Conservation (phyloP, 139 green algal genomes). For the Auxenochlorella pyrenoidosa region DNA sequence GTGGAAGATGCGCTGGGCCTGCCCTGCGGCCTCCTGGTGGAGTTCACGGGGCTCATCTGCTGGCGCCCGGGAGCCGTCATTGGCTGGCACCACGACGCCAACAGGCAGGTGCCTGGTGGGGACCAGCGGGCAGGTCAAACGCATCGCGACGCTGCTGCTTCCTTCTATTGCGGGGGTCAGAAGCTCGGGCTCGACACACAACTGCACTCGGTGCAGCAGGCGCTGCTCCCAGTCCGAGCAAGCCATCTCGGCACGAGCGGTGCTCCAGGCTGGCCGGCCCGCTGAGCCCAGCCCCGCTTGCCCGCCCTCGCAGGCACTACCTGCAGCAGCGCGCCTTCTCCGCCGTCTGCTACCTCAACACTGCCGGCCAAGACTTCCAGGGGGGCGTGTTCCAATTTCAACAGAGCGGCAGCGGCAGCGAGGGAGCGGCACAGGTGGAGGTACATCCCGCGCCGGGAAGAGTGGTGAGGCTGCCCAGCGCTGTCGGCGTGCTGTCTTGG, state of each 20-base stretch:
- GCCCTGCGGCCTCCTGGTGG: conserved; percentile 30
- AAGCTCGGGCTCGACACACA: not conserved
- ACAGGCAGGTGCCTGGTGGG: conserved; percentile 31
- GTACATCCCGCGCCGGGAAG: conserved; percentile 4
- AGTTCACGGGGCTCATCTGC: conserved; percentile 50
- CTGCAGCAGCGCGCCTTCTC: conserved; percentile 33
- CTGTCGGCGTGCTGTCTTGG: not conserved
- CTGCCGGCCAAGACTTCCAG: conserved; percentile 3
- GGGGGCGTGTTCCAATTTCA: conserved; percentile 39
- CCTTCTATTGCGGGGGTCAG: not conserved
- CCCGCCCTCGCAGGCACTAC: conserved; percentile 27
- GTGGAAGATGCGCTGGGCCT: conserved; percentile 22
- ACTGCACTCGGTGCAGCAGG: no score
- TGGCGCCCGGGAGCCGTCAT: conserved; percentile 39
- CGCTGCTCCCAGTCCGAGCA: no score
- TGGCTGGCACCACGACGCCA: conserved; percentile 42
- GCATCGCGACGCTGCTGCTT: no score
- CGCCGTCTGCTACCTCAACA: conserved; percentile 42
- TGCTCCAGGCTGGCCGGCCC: not conserved
- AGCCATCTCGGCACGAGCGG: not conserved
- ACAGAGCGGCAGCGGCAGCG: not conserved
- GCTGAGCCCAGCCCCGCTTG: not conserved
- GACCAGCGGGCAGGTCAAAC: no score
- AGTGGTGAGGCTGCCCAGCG: not conserved
- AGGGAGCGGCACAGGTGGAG: not conserved